phyloP scores from a whole-genome alignment of 768 basidiomycete species.

The Leccinum obscurum region DNA sequence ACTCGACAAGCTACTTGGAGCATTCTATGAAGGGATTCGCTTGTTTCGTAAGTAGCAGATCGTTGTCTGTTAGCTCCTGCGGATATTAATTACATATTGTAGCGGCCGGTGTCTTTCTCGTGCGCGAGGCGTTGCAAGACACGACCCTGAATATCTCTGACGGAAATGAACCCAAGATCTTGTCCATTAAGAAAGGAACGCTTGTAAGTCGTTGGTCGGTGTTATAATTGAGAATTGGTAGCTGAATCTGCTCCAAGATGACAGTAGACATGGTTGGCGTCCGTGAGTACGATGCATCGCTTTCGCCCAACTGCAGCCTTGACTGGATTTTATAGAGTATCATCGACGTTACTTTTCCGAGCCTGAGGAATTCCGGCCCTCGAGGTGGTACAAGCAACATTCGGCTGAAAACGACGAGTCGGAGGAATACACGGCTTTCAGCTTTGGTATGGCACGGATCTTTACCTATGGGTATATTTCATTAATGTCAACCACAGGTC shows the following conservation, averaged over 20 bases:
- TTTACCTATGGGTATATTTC: not conserved
- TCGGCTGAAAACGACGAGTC: conserved; percentile 5
- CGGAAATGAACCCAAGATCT: conserved; percentile 14
- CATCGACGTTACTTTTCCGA: conserved; percentile 38
- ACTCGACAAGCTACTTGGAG: conserved; percentile 31
- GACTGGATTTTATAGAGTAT: conserved; percentile 33
- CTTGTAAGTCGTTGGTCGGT: conserved; percentile 9
- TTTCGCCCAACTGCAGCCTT: not conserved
- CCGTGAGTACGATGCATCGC: conserved; percentile 18
- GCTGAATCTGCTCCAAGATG: conserved; percentile 13
- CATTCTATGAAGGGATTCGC: conserved; percentile 35
- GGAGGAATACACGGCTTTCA: conserved; percentile 25
- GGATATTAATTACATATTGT: not conserved
- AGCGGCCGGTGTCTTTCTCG: conserved; percentile 34
- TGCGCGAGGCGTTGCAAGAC: conserved; percentile 32
- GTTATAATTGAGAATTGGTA: not conserved
- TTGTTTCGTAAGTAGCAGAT: conserved; percentile 33
- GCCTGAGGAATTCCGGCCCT: conserved; percentile 37
- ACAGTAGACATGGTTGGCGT: conserved; percentile 33
- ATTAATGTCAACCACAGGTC: conserved; percentile 34
- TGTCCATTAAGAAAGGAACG: conserved; percentile 27
- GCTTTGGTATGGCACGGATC: conserved; percentile 17
- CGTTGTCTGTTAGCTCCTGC: not conserved
- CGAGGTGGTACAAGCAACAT: conserved; percentile 38
- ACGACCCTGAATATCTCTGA: conserved; percentile 22